phyloP scores from a whole-genome alignment of 805 yeast species.

The Schizosaccharomyces japonicus region DNA sequence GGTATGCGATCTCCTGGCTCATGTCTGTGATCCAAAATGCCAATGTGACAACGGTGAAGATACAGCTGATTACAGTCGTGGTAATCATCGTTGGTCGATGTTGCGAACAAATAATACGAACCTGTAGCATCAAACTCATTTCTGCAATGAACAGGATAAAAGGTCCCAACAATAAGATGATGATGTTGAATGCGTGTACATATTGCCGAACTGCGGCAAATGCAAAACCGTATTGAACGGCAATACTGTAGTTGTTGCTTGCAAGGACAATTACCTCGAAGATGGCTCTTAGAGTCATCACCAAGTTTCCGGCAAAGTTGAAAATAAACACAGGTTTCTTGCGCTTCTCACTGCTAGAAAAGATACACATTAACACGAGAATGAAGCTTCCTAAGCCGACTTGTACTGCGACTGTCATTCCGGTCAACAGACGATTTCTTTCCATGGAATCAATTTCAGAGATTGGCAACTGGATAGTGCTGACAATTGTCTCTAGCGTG shows the following conservation, averaged over 20 bases:
- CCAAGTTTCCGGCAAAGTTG: slow-evolving; percentile 35
- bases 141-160: slow-evolving; percentile 39
- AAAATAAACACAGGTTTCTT: slow-evolving; percentile 50
- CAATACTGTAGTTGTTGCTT: slow-evolving; percentile 28
- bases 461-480: background rate
- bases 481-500: background rate
- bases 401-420: slow-evolving; percentile 10
- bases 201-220: slow-evolving; percentile 19
- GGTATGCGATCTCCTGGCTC: slow-evolving; percentile 12
- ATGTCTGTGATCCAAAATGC: slow-evolving; percentile 31
- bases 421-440: background rate
- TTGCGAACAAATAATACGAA: slow-evolving; percentile 36
- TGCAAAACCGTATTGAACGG: slow-evolving; percentile 22
- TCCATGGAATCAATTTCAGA: background rate
- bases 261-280: slow-evolving; percentile 31
- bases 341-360: slow-evolving; percentile 24
- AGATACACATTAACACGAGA: slow-evolving; percentile 14
- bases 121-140: slow-evolving; percentile 45
- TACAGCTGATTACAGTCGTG: slow-evolving; percentile 23
- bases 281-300: slow-evolving; percentile 35
- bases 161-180: slow-evolving; percentile 35
- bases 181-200: slow-evolving; percentile 20
- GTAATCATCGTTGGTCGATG: slow-evolving; percentile 20
- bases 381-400: slow-evolving; percentile 9
- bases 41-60: slow-evolving; percentile 30